Conservation (phyloP, 768 basidiomycete species). For the Pulveroboletus frians region DNA sequence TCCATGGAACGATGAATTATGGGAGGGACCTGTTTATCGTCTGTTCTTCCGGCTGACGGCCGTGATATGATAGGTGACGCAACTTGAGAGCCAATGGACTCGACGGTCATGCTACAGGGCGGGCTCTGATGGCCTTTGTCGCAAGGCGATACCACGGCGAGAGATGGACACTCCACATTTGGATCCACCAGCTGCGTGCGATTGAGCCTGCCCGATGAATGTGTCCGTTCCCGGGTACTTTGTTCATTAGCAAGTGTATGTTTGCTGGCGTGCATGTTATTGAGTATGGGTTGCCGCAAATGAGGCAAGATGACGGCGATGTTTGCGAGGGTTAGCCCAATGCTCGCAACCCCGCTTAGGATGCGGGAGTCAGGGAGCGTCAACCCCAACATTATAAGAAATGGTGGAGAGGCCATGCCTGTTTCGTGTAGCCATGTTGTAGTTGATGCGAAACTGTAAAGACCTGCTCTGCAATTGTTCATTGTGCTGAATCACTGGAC, state of each 20-base stretch:
- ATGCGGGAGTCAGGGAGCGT: constrained; percentile 27
- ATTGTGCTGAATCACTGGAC: constrained; percentile 9
- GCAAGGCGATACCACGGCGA: neutral
- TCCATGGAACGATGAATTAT: neutral
- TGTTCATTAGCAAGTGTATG: neutral
- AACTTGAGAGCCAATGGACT: neutral
- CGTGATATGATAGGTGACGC: neutral
- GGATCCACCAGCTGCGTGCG: neutral
- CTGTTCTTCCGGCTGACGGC: neutral
- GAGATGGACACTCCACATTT: neutral
- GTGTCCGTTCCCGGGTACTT: neutral
- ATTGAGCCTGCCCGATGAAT: neutral
- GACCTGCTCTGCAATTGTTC: constrained; percentile 25
- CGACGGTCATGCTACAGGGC: neutral
- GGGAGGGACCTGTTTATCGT: neutral
- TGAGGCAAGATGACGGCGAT: constrained; percentile 22
- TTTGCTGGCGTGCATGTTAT: constrained; percentile 5
- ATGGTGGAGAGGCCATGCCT: constrained; percentile 23
- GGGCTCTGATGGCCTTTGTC: neutral
- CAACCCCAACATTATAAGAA: constrained; percentile 20
- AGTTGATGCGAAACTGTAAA: constrained; percentile 23
- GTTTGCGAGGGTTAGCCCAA: constrained; percentile 24
- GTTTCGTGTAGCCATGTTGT: constrained; percentile 17
- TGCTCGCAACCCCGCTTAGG: constrained; percentile 19
- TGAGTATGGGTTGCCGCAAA: constrained; percentile 19